Conservation (phyloP, 2,329 filamentous ascomycete genomes). For the Aspergillus sergii region DNA sequence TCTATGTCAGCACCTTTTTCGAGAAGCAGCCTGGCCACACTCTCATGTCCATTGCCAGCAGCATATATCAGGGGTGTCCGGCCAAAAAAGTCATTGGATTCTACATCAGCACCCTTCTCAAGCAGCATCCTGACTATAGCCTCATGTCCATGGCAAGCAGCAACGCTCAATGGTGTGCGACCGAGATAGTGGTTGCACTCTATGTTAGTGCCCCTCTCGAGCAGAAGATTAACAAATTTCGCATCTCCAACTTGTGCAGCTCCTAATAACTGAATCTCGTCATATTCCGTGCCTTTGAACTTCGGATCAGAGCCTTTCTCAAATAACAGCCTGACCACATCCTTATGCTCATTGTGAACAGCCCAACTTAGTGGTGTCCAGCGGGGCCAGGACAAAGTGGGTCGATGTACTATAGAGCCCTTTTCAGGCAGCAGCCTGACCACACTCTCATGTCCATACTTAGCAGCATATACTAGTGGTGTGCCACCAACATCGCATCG, state of each 20-base stretch:
- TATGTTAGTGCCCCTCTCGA: not conserved
- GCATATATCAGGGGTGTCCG: too few species aligned
- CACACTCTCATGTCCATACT: too few species aligned
- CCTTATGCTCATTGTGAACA: not conserved
- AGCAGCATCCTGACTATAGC: not conserved
- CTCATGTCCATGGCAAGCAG: not conserved
- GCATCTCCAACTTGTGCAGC: not conserved
- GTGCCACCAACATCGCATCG: not conserved
- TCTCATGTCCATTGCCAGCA: too few species aligned
- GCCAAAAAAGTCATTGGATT: not conserved
- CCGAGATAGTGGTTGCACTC: not conserved
- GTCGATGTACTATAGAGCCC: too few species aligned
- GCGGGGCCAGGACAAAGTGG: too few species aligned
- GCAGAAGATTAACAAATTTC: not conserved
- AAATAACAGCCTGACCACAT: not conserved
- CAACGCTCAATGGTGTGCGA: not conserved
- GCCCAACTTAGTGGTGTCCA: too few species aligned
- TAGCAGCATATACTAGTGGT: not conserved
- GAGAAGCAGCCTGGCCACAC: too few species aligned
- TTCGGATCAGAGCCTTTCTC: not conserved
- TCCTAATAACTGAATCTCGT: not conserved
- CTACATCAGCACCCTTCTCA: not conserved
- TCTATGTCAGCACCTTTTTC: too few species aligned
- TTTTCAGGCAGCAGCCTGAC: too few species aligned
- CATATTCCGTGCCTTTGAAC: not conserved